These are phyloP conservation scores for Avena insularis DNA, from an alignment of 176 grass and related monocot species.

Conservation along the genomic window DNA sequence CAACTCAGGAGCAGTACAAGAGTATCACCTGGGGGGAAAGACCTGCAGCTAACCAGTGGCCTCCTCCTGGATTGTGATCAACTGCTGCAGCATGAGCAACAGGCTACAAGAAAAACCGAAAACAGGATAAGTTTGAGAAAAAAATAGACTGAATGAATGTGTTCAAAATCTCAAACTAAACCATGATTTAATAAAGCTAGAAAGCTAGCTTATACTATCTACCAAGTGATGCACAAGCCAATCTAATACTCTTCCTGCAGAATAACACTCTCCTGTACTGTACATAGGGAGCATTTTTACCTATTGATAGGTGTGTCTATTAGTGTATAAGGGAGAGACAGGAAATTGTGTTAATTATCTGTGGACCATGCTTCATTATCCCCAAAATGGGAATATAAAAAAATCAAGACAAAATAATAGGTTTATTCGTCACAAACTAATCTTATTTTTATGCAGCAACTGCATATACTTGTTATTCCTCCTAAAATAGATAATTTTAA, in stretches of 20 bases:
- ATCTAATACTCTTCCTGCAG: constrained; percentile 6
- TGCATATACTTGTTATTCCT: constrained; percentile 10
- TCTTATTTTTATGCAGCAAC: constrained; percentile 30
- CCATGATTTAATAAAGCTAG: background rate
- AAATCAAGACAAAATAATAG: background rate
- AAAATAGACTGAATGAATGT: constrained; percentile 6
- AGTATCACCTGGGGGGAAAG: constrained; percentile 90
- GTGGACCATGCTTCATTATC: background rate
- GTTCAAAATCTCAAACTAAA: constrained; percentile 22
- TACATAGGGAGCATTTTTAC: background rate
- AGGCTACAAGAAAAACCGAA: constrained; percentile 69
- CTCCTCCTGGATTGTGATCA: constrained; percentile 92
- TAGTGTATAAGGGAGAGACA: background rate
- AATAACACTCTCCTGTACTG: constrained; percentile 27
- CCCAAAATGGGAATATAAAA: constrained; percentile 15
- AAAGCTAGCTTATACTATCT: constrained; percentile 13
- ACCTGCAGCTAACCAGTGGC: constrained; percentile 90
- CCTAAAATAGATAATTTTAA: constrained; percentile 26
- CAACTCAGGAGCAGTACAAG: constrained; percentile 10
- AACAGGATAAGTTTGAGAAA: constrained; percentile 20
- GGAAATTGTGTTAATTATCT: constrained; percentile 5
- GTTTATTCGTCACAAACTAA: constrained; percentile 24
- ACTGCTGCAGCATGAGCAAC: constrained; percentile 78
- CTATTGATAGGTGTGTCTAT: constrained; percentile 22
- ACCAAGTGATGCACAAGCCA: constrained; percentile 4